These are phyloP conservation scores for Salvia sclarea DNA, from an alignment of 305 asterid genomes.

Conservation along the genomic window DNA sequence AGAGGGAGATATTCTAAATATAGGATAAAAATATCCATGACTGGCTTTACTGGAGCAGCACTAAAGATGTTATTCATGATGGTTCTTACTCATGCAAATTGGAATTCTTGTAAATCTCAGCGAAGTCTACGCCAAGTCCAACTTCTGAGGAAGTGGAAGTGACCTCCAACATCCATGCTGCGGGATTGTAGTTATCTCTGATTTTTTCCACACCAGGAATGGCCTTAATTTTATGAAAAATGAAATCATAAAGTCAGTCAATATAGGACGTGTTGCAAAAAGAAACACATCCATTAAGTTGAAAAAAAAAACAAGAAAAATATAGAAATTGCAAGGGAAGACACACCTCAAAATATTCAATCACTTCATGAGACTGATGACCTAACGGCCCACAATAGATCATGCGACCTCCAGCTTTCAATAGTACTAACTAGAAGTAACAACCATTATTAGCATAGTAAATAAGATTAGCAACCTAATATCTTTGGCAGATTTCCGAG, in stretches of 20 bases:
- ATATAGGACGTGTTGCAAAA: neutral
- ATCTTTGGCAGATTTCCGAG: neutral
- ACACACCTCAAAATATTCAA: conserved; percentile 78
- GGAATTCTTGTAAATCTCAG: conserved; percentile 61
- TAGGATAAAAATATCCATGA: neutral
- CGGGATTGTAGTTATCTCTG: conserved; percentile 68
- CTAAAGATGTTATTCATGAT: neutral
- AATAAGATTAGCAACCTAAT: neutral
- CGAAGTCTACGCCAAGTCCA: conserved; percentile 65
- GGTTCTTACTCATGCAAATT: conserved; percentile 62
- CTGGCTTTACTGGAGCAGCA: neutral
- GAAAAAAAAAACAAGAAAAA: neutral
- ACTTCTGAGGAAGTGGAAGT: conserved; percentile 71
- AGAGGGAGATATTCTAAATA: neutral
- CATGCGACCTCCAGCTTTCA: conserved; percentile 80
- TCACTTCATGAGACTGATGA: conserved; percentile 54
- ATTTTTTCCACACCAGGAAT: conserved; percentile 69
- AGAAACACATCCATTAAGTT: neutral
- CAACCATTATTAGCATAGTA: conserved; percentile 7
- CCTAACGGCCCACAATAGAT: conserved; percentile 80
- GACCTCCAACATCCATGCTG: conserved; percentile 93
- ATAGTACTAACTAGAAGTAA: conserved; percentile 54
- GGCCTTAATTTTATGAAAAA: conserved; percentile 41
- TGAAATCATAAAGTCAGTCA: neutral
- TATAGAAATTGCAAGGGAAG: conserved; percentile 4